Evolutionary conservation across 2,329 filamentous ascomycete genomes (phyloP).

Genomic region (Fusarium papillatum): DNA sequence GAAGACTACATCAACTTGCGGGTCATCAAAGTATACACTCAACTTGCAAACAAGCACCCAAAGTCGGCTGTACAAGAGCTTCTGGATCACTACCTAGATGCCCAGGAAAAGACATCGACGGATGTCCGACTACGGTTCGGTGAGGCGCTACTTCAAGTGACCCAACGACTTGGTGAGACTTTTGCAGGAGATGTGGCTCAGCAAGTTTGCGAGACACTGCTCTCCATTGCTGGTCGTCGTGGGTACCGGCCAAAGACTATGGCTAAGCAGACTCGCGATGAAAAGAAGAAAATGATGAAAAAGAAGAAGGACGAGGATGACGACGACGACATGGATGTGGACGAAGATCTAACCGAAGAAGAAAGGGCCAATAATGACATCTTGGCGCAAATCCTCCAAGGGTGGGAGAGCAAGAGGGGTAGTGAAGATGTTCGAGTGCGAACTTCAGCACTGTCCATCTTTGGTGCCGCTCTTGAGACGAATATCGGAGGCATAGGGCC

Average conservation of each 20-base stretch:
- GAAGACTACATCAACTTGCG: constrained; percentile 81
- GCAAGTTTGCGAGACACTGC: constrained; percentile 68
- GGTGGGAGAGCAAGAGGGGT: constrained; percentile 76
- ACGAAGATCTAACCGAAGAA: constrained; percentile 60
- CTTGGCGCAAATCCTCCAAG: constrained; percentile 71
- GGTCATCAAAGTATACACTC: constrained; percentile 75
- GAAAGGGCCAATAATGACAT: constrained; percentile 63
- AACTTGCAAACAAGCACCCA: constrained; percentile 73
- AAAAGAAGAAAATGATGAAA: constrained; percentile 62
- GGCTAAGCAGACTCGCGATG: constrained; percentile 65
- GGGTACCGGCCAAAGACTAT: constrained; percentile 72
- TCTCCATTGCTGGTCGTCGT: constrained; percentile 75
- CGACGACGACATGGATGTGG: constrained; percentile 59
- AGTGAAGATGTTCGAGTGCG: constrained; percentile 79
- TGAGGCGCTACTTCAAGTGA: constrained; percentile 74
- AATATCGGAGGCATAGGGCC: constrained; percentile 70
- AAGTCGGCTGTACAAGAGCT: constrained; percentile 73
- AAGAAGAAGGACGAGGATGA: constrained; percentile 63
- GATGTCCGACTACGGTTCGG: constrained; percentile 78
- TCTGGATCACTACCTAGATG: constrained; percentile 76
- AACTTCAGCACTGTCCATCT: constrained; percentile 76
- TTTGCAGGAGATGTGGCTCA: constrained; percentile 68
- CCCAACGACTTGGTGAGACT: constrained; percentile 70
- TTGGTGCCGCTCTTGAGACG: constrained; percentile 71
- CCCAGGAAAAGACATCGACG: constrained; percentile 67